phyloP scores from a whole-genome alignment of 192 early-diverging fungal species.

The Linnemannia zychae region DNA sequence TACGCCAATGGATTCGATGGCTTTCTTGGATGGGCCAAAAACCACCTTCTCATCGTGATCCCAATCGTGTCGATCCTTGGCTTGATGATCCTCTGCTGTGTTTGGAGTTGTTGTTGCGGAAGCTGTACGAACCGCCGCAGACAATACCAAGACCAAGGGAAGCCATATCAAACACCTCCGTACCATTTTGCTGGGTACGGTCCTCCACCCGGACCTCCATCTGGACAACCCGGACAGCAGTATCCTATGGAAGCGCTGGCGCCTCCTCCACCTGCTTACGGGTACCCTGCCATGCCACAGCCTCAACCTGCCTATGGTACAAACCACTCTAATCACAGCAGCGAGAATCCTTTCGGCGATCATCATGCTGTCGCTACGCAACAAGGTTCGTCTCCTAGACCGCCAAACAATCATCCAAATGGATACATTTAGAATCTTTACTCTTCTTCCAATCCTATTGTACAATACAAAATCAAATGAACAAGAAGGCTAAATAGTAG shows the following conservation, averaged over 20 bases:
- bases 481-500: not conserved
- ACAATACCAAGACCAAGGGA: constrained; percentile 6
- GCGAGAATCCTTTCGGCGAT: constrained; percentile 31
- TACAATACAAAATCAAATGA: not conserved
- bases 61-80: constrained; percentile 57
- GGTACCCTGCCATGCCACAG: not conserved
- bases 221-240: constrained; percentile 23
- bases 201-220: constrained; percentile 15
- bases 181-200: constrained; percentile 17
- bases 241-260: constrained; percentile 33
- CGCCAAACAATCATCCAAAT: not conserved
- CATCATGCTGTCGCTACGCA: constrained; percentile 16
- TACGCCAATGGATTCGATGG: constrained; percentile 43
- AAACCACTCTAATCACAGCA: constrained; percentile 15
- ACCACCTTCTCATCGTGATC: constrained; percentile 60
- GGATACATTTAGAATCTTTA: constrained; percentile 36
- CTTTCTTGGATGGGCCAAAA: constrained; percentile 58
- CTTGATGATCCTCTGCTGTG: constrained; percentile 55
- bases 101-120: constrained; percentile 52
- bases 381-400: constrained; percentile 3
- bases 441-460: not conserved
- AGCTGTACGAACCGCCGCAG: constrained; percentile 29
- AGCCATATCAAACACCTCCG: constrained; percentile 26
- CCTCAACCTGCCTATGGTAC: not conserved
- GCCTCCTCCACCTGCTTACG: constrained; percentile 24